Base-by-base conservation (phyloP, 1,139 yeast species). In the Taiozyma sp. region DNA sequence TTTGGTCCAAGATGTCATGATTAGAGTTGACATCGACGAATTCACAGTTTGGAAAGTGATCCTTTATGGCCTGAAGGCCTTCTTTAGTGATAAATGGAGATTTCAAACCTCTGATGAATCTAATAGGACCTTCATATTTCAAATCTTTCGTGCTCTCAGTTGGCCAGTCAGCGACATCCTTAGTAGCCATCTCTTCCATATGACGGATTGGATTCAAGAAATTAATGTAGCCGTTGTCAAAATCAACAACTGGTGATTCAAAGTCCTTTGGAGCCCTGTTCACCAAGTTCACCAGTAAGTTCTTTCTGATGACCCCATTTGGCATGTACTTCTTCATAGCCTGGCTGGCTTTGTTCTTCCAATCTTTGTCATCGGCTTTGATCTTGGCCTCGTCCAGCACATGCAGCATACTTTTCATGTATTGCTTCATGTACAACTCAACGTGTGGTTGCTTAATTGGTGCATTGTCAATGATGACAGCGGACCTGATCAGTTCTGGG, bases 401-500 rank as follows among this genome's bases (percentile, higher is more conserved):
- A 39, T 58, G 54, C 6, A 56, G 45, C 58, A 58, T 58, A 8
- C 62, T 54, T 48, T 63, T 62, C 21, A 62, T 53, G 42, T 61
- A 62, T 35, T 57, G 56, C 30, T 58, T 58, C 60, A 64, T 58
- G 47, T 55, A 61, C 11, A 53, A 49, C 46, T 55, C 57, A 42
- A 64, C 59, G 43, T 63, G 59, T 16, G 65, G 67, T 52, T 63
- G 67, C 26, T 51, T 56, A 16, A 66, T 68, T 1, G 83, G 83
- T 8, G 77, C 67, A 60, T 77, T 78, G 55, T 79, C 83, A 14
- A 79, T 70, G 16, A 76, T 71, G 19, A 77, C 72, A 39, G 78
- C 65, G 44, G 71, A 66, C 24, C 65, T 59, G 8, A 77, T 66
- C 46, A 69, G 52, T 6, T 70, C 70, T 1, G 81, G 80, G 45